Evolutionary conservation across 2,329 filamentous ascomycete genomes (phyloP), one percentile per base, ranked within the genome.

Genomic region (Didymella pinodella): DNA sequence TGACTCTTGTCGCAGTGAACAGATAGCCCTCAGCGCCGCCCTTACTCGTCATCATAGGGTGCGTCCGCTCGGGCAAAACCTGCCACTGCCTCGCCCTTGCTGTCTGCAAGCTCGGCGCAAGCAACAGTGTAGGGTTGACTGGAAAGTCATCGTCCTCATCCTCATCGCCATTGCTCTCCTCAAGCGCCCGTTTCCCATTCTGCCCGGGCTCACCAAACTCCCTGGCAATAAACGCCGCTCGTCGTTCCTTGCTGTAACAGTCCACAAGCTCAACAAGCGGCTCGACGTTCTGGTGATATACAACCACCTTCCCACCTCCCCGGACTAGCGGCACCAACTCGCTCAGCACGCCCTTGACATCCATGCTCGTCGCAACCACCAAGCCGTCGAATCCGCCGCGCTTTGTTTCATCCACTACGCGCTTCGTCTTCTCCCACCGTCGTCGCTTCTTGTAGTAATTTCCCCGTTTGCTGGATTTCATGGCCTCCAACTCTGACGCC

Each of bases 11-110:
- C 0, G 85, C 94, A 28, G 92, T 94, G 66, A 98, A 93, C 3
- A 99, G 75, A 75, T 92, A 99, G 0, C 95, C 95, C 72, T 98
- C 94, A 0, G 92, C 88, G 0, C 94, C 94, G 20, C 95, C 95
- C 40, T 86, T 85, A 36, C 88, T 88, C 59, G 91, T 97, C 95
- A 99, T 99, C 54, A 96, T 78, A 7, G 95, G 95, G 79, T 99
- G 95, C 51, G 95, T 98, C 53, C 95, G 83, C 0, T 92, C 91
- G 0, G 95, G 95, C 46, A 99, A 77, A 2, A 97, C 93, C 80
- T 99, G 95, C 91, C 92, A 98, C 52, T 86, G 83, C 62, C 90
- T 84, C 5, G 90, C 88, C 14, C 92, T 84, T 47, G 89, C 91
- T 2, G 89, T 95, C 79, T 98, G 93, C 52, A 99, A 82, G 12